Conservation (phyloP, 169 alveolate genomes). For the Plasmodium adleri region DNA sequence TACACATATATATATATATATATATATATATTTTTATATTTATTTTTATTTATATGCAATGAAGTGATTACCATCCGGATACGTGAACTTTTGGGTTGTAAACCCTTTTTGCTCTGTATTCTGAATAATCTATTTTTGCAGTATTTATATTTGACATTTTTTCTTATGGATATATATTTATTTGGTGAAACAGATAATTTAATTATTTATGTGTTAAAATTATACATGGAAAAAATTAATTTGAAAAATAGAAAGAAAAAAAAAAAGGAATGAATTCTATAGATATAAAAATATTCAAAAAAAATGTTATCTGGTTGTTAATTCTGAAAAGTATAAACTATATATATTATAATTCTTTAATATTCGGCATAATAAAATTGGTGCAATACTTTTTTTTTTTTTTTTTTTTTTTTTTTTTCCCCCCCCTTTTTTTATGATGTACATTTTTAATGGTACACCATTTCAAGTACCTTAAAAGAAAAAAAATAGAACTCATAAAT, state of each 20-base stretch:
- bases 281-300: background rate
- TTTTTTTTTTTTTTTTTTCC: background rate
- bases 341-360: too few species aligned
- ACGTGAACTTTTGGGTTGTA: slow-evolving; percentile 76
- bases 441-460: background rate
- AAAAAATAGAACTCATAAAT: background rate
- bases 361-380: too few species aligned
- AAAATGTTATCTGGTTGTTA: too few species aligned
- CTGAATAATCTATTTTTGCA: background rate
- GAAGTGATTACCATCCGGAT: slow-evolving; percentile 58
- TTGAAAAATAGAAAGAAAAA: background rate
- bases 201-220: too few species aligned
- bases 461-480: background rate
- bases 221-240: too few species aligned
- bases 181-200: too few species aligned
- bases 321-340: too few species aligned
- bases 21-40: slow-evolving; percentile 2
- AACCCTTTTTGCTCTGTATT: slow-evolving; percentile 12
- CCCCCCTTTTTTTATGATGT: too few species aligned
- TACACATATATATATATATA: background rate
- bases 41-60: background rate
- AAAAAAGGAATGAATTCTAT: background rate
- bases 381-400: too few species aligned
- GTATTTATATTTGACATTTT: slow-evolving; percentile 36
- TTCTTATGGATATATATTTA: background rate